These are phyloP conservation scores for Penicillium sp. DNA, from an alignment of 2,329 filamentous ascomycete species.

Conservation along the genomic window DNA sequence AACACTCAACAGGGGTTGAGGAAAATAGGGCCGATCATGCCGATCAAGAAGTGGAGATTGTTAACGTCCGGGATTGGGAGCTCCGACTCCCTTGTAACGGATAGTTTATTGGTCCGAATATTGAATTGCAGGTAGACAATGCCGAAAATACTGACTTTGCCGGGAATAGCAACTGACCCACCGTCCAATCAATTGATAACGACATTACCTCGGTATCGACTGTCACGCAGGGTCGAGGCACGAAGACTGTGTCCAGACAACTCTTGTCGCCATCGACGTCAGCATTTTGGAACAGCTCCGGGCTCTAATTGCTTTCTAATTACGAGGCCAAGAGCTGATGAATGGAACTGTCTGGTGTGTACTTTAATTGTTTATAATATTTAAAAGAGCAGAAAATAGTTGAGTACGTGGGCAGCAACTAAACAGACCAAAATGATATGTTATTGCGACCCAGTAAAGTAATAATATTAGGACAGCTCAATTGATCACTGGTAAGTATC, in stretches of 20 bases:
- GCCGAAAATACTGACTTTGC: neutral
- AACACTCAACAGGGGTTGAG: neutral
- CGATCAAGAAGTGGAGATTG: neutral
- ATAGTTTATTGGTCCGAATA: neutral
- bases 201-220: neutral
- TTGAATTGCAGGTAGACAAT: neutral
- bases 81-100: neutral
- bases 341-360: neutral
- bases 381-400: neutral
- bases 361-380: neutral
- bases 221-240: neutral
- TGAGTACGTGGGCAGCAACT: neutral
- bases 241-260: neutral
- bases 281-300: neutral
- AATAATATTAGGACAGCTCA: neutral
- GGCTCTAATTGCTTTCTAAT: neutral
- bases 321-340: neutral
- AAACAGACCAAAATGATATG: neutral
- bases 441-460: neutral
- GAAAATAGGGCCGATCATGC: neutral
- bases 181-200: neutral
- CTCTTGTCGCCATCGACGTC: neutral
- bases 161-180: neutral
- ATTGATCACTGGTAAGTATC: neutral
- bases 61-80: neutral